These are phyloP conservation scores for Fusarium sp. DNA, from an alignment of 2,329 filamentous ascomycete genomes.

Conservation along the genomic window DNA sequence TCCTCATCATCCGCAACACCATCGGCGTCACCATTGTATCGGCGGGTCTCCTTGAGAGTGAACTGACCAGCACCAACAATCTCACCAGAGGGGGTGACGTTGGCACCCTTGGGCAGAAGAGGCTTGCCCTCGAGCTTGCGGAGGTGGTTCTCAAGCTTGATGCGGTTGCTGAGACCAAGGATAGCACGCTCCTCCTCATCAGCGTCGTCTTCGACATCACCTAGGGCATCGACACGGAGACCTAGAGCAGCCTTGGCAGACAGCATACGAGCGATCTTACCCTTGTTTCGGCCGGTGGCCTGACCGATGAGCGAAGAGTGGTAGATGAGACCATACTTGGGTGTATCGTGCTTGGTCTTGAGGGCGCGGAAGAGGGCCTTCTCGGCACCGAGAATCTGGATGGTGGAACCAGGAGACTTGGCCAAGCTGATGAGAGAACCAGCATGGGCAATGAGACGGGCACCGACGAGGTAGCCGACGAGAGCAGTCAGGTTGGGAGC, in stretches of 20 bases:
- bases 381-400: conserved; percentile 98
- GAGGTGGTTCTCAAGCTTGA: conserved; percentile 79
- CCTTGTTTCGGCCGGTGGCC: conserved; percentile 98
- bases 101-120: conserved; percentile 77
- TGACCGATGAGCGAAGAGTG: conserved; percentile 94
- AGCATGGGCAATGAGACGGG: conserved; percentile 91
- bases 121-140: conserved; percentile 90
- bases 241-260: conserved; percentile 93
- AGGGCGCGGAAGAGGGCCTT: conserved; percentile 98
- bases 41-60: conserved; percentile 89
- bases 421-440: conserved; percentile 94
- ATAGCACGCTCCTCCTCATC: conserved; percentile 90
- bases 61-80: conserved; percentile 76
- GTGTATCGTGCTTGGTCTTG: conserved; percentile 99
- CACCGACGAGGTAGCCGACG: conserved; percentile 92
- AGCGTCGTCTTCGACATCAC: conserved; percentile 67
- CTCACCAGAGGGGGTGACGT: conserved; percentile 78
- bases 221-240: conserved; percentile 86
- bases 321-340: conserved; percentile 97
- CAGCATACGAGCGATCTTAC: conserved; percentile 97
- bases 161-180: conserved; percentile 76
- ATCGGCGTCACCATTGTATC: conserved; percentile 95
- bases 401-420: conserved; percentile 93
- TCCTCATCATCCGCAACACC: conserved; percentile 75
- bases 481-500: conserved; percentile 95